Conservation (phyloP, 129 eudicot species). For the Saussurea involucrata region DNA sequence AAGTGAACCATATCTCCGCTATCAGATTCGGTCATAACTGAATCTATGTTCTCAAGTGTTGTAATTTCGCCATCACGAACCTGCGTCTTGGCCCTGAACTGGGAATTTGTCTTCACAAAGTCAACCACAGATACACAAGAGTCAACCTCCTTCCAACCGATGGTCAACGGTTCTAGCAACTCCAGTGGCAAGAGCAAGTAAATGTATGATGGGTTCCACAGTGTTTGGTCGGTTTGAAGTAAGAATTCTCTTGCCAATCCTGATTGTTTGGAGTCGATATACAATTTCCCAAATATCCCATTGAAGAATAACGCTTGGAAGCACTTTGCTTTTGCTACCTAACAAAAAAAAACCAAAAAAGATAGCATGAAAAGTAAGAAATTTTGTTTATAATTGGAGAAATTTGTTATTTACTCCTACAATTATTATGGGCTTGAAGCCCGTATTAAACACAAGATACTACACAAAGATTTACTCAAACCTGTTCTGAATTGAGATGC, state of each 20-base stretch:
- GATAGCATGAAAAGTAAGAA: not conserved
- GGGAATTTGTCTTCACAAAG: slow-evolving; percentile 50
- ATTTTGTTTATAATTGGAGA: no score
- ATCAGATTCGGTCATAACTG: slow-evolving; percentile 17
- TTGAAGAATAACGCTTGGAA: slow-evolving; percentile 84
- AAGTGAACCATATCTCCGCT: slow-evolving; percentile 38
- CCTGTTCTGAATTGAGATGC: slow-evolving; percentile 59
- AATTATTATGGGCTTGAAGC: not conserved
- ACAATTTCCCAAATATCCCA: slow-evolving; percentile 74
- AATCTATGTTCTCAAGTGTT: slow-evolving; percentile 2
- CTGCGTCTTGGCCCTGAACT: slow-evolving; percentile 40
- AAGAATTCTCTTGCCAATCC: slow-evolving; percentile 44
- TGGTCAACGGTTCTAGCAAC: slow-evolving; percentile 25
- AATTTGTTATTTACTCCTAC: not conserved
- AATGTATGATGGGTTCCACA: slow-evolving; percentile 72
- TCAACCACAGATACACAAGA: slow-evolving; percentile 59
- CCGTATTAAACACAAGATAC: not conserved
- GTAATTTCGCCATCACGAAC: slow-evolving; percentile 13
- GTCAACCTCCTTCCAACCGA: slow-evolving; percentile 71
- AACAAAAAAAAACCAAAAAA: slow-evolving; percentile 13
- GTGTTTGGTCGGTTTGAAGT: slow-evolving; percentile 30
- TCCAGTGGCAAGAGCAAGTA: slow-evolving; percentile 79
- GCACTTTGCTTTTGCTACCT: slow-evolving; percentile 67
- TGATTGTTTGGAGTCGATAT: slow-evolving; percentile 38
- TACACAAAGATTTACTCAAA: slow-evolving; percentile 14